These are phyloP conservation scores for Bondarzewia mesenterica DNA, from an alignment of 1,284 basidiomycete genomes.

Conservation along the genomic window DNA sequence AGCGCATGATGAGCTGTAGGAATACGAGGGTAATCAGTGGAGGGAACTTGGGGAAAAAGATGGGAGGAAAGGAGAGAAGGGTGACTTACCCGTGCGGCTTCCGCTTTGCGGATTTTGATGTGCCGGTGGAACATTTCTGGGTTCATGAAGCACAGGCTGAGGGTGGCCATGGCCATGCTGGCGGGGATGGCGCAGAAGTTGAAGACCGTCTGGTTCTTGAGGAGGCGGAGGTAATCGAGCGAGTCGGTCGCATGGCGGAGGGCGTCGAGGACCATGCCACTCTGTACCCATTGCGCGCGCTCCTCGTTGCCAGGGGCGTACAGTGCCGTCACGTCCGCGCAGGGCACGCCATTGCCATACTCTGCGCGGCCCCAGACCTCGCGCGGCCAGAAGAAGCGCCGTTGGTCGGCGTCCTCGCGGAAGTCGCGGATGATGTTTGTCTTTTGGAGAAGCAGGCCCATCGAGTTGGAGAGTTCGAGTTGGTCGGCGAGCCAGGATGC, in stretches of 20 bases:
- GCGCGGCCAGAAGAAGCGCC: slow-evolving; percentile 90
- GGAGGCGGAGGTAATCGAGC: slow-evolving; percentile 83
- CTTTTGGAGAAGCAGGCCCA: slow-evolving; percentile 97
- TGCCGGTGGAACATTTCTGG: slow-evolving; percentile 82
- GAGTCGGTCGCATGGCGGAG: slow-evolving; percentile 80
- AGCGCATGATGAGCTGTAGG: slow-evolving; percentile 77
- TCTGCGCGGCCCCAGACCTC: slow-evolving; percentile 74
- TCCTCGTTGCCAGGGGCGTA: slow-evolving; percentile 43
- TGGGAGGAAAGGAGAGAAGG: background rate
- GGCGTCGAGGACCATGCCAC: slow-evolving; percentile 87
- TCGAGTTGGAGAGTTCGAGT: slow-evolving; percentile 85
- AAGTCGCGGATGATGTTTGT: slow-evolving; percentile 98
- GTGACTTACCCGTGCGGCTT: slow-evolving; percentile 76
- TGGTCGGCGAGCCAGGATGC: slow-evolving; percentile 70
- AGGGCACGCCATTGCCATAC: slow-evolving; percentile 35
- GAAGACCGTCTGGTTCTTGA: slow-evolving; percentile 91
- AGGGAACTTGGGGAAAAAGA: slow-evolving; percentile 1
- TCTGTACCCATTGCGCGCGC: slow-evolving; percentile 73
- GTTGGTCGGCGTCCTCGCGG: slow-evolving; percentile 85
- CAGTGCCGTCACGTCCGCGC: slow-evolving; percentile 57
- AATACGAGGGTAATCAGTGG: slow-evolving; percentile 1
- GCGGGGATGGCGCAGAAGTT: slow-evolving; percentile 96
- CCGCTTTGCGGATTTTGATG: slow-evolving; percentile 93
- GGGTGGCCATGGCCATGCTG: slow-evolving; percentile 93
- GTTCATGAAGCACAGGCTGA: slow-evolving; percentile 92